Base-by-base conservation (phyloP, 495 filamentous ascomycete genomes). In the Aspergillus wentii region DNA sequence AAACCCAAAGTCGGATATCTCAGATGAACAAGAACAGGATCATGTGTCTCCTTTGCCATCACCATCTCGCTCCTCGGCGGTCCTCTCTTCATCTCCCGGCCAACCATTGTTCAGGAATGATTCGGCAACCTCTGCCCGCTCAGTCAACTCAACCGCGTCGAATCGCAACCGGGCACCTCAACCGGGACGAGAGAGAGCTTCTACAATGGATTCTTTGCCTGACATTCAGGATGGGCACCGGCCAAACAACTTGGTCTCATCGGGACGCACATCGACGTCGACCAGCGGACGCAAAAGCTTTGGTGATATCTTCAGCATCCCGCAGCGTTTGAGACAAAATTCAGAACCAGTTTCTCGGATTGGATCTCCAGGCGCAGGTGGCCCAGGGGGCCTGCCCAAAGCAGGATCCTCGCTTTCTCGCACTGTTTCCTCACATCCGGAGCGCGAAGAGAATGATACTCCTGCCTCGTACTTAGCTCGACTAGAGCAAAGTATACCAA, bases 201-300 rank as follows among this genome's bases (percentile, higher is more conserved):
- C 88, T 6, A 96, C 92, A 2, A 74, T 95, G 67, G 87, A 82
- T 46, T 96, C 91, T 2, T 48, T 75, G 44, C 72, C 63, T 42
- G 74, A 72, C 46, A 54, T 43, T 58, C 78, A 51, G 48, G 82
- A 72, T 29, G 80, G 79, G 51, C 59, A 53, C 59, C 79, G 65
- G 40, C 80, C 64, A 40, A 68, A 85, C 47, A 68, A 77, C 57
- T 35, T 75, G 46, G 59, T 70, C 40, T 78, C 74, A n/a, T 78
- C 73, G 15, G 68, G 72, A 2, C 76, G 87, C 19, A 88, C 82
- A 3, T 94, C 89, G 0, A 85, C 83, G 1, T 94, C 88, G 0
- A 91, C 76, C 3, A 81, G 76, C 14, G 89, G 89, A 1, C 75
- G 91, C 28, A 90, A 85, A 56, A 96, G 92, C 58, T 83, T 99